phyloP scores from a whole-genome alignment of 345 rosid genomes.

The Cardamine occulta region DNA sequence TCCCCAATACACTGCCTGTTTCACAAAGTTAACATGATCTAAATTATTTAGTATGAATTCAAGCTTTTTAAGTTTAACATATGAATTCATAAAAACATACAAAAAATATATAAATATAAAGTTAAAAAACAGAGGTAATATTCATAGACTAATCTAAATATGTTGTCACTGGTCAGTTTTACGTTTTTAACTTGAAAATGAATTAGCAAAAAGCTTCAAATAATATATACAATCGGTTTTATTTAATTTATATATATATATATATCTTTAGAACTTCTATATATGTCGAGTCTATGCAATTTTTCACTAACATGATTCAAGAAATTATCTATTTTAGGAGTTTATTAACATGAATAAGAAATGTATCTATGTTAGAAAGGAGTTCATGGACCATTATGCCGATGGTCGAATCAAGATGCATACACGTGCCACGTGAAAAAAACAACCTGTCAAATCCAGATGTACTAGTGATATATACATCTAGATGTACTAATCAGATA shows the following conservation, averaged over 20 bases:
- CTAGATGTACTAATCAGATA: slow-evolving; percentile 14
- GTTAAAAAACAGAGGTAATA: no score
- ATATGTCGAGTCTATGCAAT: background rate
- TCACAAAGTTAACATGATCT: background rate
- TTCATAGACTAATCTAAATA: background rate
- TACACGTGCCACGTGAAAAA: slow-evolving; percentile 37
- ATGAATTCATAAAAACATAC: no score
- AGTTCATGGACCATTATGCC: slow-evolving; percentile 30
- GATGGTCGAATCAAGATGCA: slow-evolving; percentile 28
- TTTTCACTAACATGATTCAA: background rate
- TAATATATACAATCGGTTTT: background rate
- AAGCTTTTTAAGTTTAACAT: no score
- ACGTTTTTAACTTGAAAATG: background rate
- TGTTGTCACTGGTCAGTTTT: background rate
- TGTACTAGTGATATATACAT: no score
- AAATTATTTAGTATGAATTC: background rate
- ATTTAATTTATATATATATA: background rate
- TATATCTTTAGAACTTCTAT: background rate
- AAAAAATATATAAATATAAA: no score
- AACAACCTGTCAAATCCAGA: slow-evolving; percentile 17
- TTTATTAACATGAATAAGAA: background rate
- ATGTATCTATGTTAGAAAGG: slow-evolving; percentile 1
- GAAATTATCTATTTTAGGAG: background rate
- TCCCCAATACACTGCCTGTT: slow-evolving; percentile 72
- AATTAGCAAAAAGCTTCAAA: background rate